Evolutionary conservation across 2,329 filamentous ascomycete species (phyloP).

Genomic region (Dryadomyces sulphureus): DNA sequence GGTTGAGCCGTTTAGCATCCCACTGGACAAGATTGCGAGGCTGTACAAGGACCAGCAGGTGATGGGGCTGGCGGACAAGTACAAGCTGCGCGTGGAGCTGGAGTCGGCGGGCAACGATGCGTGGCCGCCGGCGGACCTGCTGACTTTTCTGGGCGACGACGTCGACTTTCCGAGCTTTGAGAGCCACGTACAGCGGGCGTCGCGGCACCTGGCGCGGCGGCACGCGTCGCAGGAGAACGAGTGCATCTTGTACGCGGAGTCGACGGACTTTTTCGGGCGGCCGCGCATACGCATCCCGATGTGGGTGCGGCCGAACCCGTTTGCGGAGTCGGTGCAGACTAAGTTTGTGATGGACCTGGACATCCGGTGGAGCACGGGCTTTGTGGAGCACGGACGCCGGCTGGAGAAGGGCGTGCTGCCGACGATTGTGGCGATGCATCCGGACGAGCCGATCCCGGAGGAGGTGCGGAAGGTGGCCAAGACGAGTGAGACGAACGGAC

Average conservation of each 20-base stretch:
- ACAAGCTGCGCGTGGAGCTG: conserved; percentile 35
- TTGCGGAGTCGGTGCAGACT: conserved; percentile 18
- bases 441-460: conserved; percentile 15
- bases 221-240: conserved; percentile 5
- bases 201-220: too few relatives aligned
- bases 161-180: neutral
- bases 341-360: conserved; percentile 34
- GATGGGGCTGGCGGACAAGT: conserved; percentile 33
- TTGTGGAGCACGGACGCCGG: conserved; percentile 17
- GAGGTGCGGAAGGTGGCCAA: neutral
- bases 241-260: conserved; percentile 23
- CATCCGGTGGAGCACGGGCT: conserved; percentile 29
- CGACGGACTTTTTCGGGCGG: conserved; percentile 26
- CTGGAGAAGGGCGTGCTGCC: conserved; percentile 27
- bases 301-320: conserved; percentile 20
- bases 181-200: too few relatives aligned
- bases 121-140: conserved; percentile 37
- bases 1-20: conserved; percentile 35
- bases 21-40: conserved; percentile 34
- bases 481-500: neutral
- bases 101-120: conserved; percentile 31
- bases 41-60: conserved; percentile 30
- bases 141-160: conserved; percentile 10
- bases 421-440: conserved; percentile 27
- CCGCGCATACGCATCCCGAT: conserved; percentile 17